phyloP scores from a whole-genome alignment of 1,284 basidiomycete genomes.

The Ceratobasidium sp. region DNA sequence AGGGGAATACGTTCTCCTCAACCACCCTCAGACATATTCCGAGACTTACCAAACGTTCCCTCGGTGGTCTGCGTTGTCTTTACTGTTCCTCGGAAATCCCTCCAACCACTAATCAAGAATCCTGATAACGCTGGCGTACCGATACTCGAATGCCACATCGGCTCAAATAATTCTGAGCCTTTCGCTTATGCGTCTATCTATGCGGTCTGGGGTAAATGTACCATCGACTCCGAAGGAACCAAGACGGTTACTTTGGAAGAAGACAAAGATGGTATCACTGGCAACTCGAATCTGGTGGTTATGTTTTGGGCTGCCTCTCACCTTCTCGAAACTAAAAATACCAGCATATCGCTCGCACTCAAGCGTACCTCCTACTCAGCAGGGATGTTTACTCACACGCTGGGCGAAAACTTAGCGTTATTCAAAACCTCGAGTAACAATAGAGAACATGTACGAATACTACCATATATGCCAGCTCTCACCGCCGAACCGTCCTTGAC shows the following conservation, averaged over 20 bases:
- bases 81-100: conserved; percentile 15
- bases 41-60: not conserved
- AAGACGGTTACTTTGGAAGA: conserved; percentile 1
- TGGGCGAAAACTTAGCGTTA: too few species aligned
- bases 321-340: not conserved
- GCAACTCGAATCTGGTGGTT: conserved; percentile 5
- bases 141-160: not conserved
- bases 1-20: not conserved
- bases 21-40: not conserved
- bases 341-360: too few species aligned
- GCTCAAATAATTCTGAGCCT: not conserved
- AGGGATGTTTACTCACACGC: too few species aligned
- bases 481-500: too few species aligned
- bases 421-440: too few species aligned
- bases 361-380: too few species aligned
- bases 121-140: not conserved
- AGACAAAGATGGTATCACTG: not conserved
- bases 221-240: not conserved
- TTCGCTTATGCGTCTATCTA: not conserved
- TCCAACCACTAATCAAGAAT: not conserved
- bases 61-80: conserved; percentile 19
- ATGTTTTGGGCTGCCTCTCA: conserved; percentile 2
- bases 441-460: too few species aligned
- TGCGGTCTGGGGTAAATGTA: conserved; percentile 14
- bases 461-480: too few species aligned